Evolutionary conservation across 2,329 filamentous ascomycete genomes (phyloP), one percentile per base, ranked within the genome.

Genomic region (Colletotrichum sp.): DNA sequence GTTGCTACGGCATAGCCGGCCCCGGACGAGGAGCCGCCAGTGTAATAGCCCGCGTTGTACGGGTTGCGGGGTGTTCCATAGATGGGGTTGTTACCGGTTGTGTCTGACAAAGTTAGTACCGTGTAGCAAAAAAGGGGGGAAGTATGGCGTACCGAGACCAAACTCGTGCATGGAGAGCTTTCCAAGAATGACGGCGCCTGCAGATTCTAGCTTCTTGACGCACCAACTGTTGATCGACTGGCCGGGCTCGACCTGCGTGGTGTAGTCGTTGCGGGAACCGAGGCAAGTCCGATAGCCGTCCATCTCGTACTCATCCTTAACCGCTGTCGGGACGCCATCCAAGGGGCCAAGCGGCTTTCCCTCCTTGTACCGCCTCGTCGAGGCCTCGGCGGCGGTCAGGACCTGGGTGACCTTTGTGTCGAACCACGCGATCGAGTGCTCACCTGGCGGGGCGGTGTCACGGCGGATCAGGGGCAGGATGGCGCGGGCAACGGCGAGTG

Each of bases 271-370:
- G 39, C 87, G 87, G 12, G 91, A 92, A 9, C 93, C 93, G 57
- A 94, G 87, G 13, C 88, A 93, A 55, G 91, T 93, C 59, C 88
- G 88, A 82, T 96, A 96, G 1, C 94, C 95, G n/a, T 91, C 90
- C 28, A 96, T 84, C 81, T 95, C 92, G 66, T 94, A 91, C 81
- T 96, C 94, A 79, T 96, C 94, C 84, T 96, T 96, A 66, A 95
- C 90, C 0, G 91, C 93, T 7, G 95, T 90, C 0, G 94, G 94
- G 0, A 96, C 89, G 9, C 94, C 95, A 79, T 96, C 94, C 0
- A 96, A 86, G 1, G 91, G 88, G 0, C 93, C 90, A 5, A 95
- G 83, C 0, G 92, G 87, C 71, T 88, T 88, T 2, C 90, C 90
- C 62, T 90, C 86, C 77, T 89, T 85, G 80, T 90, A 90, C 3